These are phyloP conservation scores for Ocimum tenuiflorum DNA, from an alignment of 257 asterid genomes.

Conservation along the genomic window DNA sequence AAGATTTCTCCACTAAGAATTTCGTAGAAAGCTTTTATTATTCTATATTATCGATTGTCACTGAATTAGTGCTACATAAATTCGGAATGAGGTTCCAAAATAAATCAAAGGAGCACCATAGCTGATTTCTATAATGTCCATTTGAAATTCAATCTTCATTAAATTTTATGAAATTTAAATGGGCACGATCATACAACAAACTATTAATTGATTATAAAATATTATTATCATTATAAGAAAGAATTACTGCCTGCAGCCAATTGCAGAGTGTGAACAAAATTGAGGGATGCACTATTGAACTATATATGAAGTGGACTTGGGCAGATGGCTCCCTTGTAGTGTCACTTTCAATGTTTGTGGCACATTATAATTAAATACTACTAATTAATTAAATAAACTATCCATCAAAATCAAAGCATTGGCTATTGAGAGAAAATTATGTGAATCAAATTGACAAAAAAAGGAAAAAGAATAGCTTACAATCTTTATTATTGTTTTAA, in stretches of 20 bases:
- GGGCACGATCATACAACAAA: neutral
- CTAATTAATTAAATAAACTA: too few species aligned
- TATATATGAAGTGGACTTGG: slow-evolving; percentile 9
- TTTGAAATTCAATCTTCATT: neutral
- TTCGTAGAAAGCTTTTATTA: too few species aligned
- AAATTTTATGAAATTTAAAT: neutral
- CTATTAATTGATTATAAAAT: neutral
- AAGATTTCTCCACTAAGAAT: too few species aligned
- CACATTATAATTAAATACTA: slow-evolving; percentile 7
- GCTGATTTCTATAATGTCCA: neutral
- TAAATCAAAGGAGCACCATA: neutral
- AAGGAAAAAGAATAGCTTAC: too few species aligned
- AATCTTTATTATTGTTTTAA: too few species aligned
- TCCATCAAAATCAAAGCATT: neutral
- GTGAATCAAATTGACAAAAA: neutral
- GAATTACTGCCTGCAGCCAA: neutral
- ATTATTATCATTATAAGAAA: neutral
- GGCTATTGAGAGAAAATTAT: neutral
- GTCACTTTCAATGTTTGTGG: slow-evolving; percentile 16
- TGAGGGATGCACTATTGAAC: neutral
- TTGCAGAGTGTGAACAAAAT: neutral
- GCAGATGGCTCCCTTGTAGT: neutral
- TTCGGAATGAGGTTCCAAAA: too few species aligned
- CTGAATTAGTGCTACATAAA: too few species aligned
- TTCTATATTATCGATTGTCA: too few species aligned